These are phyloP conservation scores for Acacia concinna DNA, from an alignment of 331 rosid species.

Conservation along the genomic window DNA sequence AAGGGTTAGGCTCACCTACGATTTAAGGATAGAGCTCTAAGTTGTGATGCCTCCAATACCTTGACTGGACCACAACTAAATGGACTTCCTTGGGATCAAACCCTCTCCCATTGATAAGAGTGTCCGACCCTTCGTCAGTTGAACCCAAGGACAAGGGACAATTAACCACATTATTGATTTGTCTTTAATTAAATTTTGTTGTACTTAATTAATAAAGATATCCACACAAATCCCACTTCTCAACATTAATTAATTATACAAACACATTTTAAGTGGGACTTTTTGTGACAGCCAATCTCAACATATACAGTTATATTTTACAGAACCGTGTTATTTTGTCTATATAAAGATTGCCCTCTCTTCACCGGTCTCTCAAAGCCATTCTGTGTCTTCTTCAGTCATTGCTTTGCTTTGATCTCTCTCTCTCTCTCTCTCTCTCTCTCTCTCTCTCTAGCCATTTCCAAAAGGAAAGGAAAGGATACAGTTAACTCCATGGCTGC, in stretches of 20 bases:
- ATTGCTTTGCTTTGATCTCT: background rate
- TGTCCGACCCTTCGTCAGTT: no score
- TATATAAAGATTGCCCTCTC: slow-evolving; percentile 26
- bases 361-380: slow-evolving; percentile 24
- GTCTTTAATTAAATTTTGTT: background rate
- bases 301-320: background rate
- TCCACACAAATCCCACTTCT: slow-evolving; percentile 19
- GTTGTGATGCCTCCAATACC: no score
- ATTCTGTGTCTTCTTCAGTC: background rate
- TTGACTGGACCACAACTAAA: no score
- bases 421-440: background rate
- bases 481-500: slow-evolving; percentile 20
- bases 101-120: no score
- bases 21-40: no score
- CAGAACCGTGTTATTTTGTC: slow-evolving; percentile 7
- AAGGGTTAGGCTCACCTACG: no score
- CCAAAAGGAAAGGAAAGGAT: background rate
- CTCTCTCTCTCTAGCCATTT: background rate
- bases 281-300: background rate
- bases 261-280: slow-evolving; percentile 5
- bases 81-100: no score
- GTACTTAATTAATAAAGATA: background rate
- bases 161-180: background rate
- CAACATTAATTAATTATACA: background rate
- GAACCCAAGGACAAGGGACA: no score